A percentile compares a stretch with the other conserved stretches of the same genome.
phyloP scores from a whole-genome alignment of 164 flowering plant genomes.

The Protea cynaroides region DNA sequence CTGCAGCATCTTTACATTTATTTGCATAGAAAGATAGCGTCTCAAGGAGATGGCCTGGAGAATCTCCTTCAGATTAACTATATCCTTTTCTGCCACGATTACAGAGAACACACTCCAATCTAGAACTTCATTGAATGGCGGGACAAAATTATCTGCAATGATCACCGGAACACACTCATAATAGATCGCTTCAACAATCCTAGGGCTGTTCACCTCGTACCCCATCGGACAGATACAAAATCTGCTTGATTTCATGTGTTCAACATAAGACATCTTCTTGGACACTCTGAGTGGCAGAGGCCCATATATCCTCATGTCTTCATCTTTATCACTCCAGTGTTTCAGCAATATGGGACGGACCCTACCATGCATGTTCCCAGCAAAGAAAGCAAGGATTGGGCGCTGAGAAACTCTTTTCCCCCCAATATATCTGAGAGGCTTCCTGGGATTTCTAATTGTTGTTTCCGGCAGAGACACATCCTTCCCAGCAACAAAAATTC shows the following conservation, averaged over 20 bases:
- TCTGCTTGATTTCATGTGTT: not conserved
- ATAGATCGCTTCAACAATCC: not conserved
- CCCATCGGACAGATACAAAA: slow-evolving; percentile 1
- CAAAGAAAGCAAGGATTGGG: not conserved
- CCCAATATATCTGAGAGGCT: not conserved
- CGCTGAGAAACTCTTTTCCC: slow-evolving; percentile 1
- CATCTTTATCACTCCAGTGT: not conserved
- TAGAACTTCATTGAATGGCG: not conserved
- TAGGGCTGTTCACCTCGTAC: not conserved
- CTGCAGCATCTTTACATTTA: not conserved
- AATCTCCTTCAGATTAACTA: not conserved
- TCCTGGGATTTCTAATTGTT: not conserved
- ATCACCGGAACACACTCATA: slow-evolving; percentile 1
- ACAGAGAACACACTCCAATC: not conserved
- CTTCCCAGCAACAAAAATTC: not conserved
- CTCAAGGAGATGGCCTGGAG: not conserved
- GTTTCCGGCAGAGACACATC: not conserved
- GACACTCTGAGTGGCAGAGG: not conserved
- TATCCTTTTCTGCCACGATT: not conserved
- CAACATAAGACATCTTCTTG: not conserved
- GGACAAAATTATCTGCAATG: slow-evolving; percentile 1
- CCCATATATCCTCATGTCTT: not conserved
- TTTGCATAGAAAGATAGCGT: slow-evolving; percentile 1
- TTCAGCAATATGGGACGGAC: not conserved
- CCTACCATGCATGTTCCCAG: not conserved